Evolutionary conservation across 1,284 basidiomycete species (phyloP), one percentile per base, ranked within the genome.

Genomic region (Trametes polyzona): DNA sequence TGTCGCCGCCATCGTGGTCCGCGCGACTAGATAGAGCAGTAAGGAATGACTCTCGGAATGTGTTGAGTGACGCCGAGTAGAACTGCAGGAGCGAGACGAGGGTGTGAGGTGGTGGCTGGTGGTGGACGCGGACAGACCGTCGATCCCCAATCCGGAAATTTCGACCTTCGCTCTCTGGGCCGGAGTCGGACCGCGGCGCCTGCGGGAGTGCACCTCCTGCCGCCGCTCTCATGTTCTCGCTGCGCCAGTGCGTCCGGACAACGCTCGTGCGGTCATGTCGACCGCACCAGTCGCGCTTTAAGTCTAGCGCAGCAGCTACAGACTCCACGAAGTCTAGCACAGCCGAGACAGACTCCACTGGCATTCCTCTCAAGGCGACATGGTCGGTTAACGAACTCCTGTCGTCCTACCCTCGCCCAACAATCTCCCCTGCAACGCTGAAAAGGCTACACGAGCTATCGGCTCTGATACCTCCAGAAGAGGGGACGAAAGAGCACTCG

Each of bases 331-430:
- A n/a, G n/a, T n/a, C n/a, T n/a, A n/a, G n/a, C n/a, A n/a, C n/a
- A 14, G 52, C 68, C 2, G 69, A 74, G 24, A 78, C 79, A 2
- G 88, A 90, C 63, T 70, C 76, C 11, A 80, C 74, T 56, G 86
- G 83, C 16, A 82, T 92, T 53, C 90, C 90, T 12, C 56, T 77
- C 0, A 69, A 73, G 46, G 84, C 90, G 21, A 86, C 86, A 1
- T 93, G 90, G 90, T 93, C 90, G 47, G 84, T 93, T 44, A 79
- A 85, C 66, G 74, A 84, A 46, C 79, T 93, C 4, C 71, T 92
- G 3, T 85, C 87, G 9, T 91, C 90, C 6, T 92, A 91, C 66
- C 84, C 88, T 2, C 81, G 78, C 19, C 90, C 89, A 8, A 76
- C 74, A 2, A 74, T 92, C 49, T 77, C 84, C 7, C 65, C 80